Evolutionary conservation across 805 yeast species (phyloP).

Genomic region (Barnettozyma pratensis): DNA sequence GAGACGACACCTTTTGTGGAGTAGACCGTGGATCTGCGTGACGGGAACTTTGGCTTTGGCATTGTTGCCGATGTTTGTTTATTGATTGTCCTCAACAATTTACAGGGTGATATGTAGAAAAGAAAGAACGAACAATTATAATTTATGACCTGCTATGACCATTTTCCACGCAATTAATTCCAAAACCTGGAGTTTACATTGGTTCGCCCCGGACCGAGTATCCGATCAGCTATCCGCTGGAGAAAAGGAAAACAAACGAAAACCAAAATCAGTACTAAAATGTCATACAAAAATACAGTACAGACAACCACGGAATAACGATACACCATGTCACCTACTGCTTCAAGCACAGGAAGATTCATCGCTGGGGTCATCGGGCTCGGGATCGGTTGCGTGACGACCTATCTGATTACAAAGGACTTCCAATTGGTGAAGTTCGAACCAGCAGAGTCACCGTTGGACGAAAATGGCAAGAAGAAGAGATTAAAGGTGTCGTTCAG

Average conservation of each 20-base stretch:
- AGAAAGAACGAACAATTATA: too few relatives aligned
- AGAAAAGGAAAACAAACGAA: too few relatives aligned
- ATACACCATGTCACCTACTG: conserved; percentile 8
- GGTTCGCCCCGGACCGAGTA: too few relatives aligned
- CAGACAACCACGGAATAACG: too few relatives aligned
- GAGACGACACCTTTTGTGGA: conserved; percentile 70
- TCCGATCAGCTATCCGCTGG: too few relatives aligned
- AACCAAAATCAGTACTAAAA: too few relatives aligned
- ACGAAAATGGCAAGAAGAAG: conserved; percentile 33
- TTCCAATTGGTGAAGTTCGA: conserved; percentile 32
- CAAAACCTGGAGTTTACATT: too few relatives aligned
- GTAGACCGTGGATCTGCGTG: conserved; percentile 71
- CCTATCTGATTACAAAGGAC: conserved; percentile 19
- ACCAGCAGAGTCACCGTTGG: conserved; percentile 33
- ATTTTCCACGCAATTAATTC: too few relatives aligned
- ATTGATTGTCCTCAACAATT: too few relatives aligned
- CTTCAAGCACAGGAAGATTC: conserved; percentile 10
- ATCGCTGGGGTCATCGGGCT: conserved; percentile 16
- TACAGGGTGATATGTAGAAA: too few relatives aligned
- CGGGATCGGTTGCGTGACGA: conserved; percentile 11
- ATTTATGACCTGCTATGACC: too few relatives aligned
- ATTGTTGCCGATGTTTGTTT: neutral
- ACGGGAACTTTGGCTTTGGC: conserved; percentile 30
- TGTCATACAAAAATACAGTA: too few relatives aligned
- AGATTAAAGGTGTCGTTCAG: conserved; percentile 32